Conservation (phyloP, 495 filamentous ascomycete species). For the Baudoinia panamericana region DNA sequence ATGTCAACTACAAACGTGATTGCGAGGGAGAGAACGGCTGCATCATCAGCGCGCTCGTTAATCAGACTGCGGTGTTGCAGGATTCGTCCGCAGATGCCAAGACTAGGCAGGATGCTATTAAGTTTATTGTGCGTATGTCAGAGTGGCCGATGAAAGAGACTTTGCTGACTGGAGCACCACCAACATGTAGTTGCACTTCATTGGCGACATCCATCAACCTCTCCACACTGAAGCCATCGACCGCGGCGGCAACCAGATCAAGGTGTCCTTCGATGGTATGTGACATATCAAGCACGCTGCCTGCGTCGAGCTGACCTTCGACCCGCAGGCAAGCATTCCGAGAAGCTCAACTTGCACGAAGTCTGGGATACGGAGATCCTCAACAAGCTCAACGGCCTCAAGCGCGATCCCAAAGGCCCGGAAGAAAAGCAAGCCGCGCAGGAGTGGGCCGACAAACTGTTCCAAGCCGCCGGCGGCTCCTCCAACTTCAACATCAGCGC, state of each 20-base stretch:
- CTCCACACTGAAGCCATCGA: conserved; percentile 48
- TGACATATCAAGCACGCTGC: too few species aligned
- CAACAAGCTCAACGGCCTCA: conserved; percentile 37
- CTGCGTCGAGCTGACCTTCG: too few species aligned
- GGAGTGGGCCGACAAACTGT: conserved; percentile 40
- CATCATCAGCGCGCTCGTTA: conserved; percentile 47
- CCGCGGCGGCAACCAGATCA: conserved; percentile 47
- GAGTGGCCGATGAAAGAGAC: too few species aligned
- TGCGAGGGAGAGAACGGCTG: conserved; percentile 49
- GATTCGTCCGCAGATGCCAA: too few species aligned
- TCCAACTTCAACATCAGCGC: conserved; percentile 36
- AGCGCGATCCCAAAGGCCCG: conserved; percentile 30
- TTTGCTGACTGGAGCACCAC: too few species aligned
- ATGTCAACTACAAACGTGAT: conserved; percentile 47
- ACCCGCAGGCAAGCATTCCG: too few species aligned
- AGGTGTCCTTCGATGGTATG: conserved; percentile 42
- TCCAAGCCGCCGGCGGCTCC: conserved; percentile 36
- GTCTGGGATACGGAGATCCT: conserved; percentile 43
- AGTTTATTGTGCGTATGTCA: too few species aligned
- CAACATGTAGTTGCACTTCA: too few species aligned
- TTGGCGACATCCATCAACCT: conserved; percentile 55
- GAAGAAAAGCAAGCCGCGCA: conserved; percentile 43
- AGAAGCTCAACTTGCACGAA: conserved; percentile 44
- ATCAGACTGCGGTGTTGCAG: conserved; percentile 42
- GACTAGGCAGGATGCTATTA: conserved; percentile 43